Conservation (phyloP, 164 flowering plant genomes). For the Aristolochia fimbriata region DNA sequence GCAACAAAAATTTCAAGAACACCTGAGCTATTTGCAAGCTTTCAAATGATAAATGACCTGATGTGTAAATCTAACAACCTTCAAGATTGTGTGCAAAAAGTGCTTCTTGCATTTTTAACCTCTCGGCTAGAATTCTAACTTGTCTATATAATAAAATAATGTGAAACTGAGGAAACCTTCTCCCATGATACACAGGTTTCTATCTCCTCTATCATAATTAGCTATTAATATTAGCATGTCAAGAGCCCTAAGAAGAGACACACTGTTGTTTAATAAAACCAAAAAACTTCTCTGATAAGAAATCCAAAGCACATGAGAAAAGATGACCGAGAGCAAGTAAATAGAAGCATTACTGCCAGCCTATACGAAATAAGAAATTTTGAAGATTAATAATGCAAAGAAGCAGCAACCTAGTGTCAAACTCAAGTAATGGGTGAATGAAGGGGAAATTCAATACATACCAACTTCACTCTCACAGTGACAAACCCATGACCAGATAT, state of each 20-base stretch:
- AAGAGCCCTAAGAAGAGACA: background rate
- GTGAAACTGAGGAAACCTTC: too few relatives aligned
- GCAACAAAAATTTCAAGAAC: too few relatives aligned
- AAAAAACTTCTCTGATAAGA: background rate
- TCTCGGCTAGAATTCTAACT: too few relatives aligned
- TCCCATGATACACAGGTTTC: too few relatives aligned
- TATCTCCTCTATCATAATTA: background rate
- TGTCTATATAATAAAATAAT: too few relatives aligned
- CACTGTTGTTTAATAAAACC: background rate
- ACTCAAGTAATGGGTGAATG: background rate
- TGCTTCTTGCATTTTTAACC: too few relatives aligned
- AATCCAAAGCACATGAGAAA: background rate
- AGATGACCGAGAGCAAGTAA: background rate
- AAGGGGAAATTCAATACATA: slow-evolving; percentile 13
- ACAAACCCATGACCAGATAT: slow-evolving; percentile 64
- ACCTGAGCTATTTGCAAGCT: too few relatives aligned
- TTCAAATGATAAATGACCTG: too few relatives aligned
- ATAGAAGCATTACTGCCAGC: background rate
- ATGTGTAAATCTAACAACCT: too few relatives aligned
- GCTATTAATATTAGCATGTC: background rate
- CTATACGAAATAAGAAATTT: background rate
- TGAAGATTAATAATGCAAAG: background rate
- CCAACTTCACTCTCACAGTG: slow-evolving; percentile 87
- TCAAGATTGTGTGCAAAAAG: too few relatives aligned
- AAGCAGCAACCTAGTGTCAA: background rate